Evolutionary conservation across 768 basidiomycete species (phyloP).

Genomic region (Tricholoma flavovirens): DNA sequence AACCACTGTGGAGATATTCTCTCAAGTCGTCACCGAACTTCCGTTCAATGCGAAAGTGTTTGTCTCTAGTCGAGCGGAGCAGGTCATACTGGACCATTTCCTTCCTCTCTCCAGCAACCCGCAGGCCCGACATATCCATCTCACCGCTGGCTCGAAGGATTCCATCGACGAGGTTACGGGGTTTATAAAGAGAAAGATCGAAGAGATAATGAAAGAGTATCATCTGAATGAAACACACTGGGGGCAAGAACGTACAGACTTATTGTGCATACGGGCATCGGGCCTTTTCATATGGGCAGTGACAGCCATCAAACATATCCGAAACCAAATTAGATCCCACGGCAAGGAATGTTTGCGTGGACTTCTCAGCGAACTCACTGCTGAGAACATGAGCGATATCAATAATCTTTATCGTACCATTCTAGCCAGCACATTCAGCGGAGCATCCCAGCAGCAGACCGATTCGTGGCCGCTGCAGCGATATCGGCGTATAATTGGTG

Average conservation of each 20-base stretch:
- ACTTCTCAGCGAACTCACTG: slow-evolving; percentile 6
- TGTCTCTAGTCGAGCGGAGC: slow-evolving; percentile 12
- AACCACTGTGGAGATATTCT: slow-evolving; percentile 11
- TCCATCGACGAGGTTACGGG: slow-evolving; percentile 9
- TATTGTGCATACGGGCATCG: slow-evolving; percentile 3
- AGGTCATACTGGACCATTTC: slow-evolving; percentile 11
- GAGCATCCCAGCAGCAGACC: neutral
- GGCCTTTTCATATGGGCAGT: slow-evolving; percentile 19
- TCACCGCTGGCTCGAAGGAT: slow-evolving; percentile 1
- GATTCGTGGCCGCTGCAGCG: slow-evolving; percentile 10
- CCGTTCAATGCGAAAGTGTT: slow-evolving; percentile 10
- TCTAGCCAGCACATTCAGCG: neutral
- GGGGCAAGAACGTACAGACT: slow-evolving; percentile 7
- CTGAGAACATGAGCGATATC: slow-evolving; percentile 11
- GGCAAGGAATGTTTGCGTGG: slow-evolving; percentile 9
- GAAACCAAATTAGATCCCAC: slow-evolving; percentile 1
- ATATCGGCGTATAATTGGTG: slow-evolving; percentile 13
- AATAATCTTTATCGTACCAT: slow-evolving; percentile 9
- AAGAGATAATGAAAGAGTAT: slow-evolving; percentile 2
- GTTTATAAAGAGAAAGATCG: slow-evolving; percentile 3
- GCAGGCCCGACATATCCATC: slow-evolving; percentile 10
- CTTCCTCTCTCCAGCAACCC: neutral
- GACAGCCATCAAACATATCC: slow-evolving; percentile 7
- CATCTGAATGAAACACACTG: slow-evolving; percentile 4
- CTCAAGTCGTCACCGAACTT: slow-evolving; percentile 4